These are phyloP conservation scores for Parafenestella ontariensis DNA, from an alignment of 2,329 filamentous ascomycete species.

Conservation along the genomic window DNA sequence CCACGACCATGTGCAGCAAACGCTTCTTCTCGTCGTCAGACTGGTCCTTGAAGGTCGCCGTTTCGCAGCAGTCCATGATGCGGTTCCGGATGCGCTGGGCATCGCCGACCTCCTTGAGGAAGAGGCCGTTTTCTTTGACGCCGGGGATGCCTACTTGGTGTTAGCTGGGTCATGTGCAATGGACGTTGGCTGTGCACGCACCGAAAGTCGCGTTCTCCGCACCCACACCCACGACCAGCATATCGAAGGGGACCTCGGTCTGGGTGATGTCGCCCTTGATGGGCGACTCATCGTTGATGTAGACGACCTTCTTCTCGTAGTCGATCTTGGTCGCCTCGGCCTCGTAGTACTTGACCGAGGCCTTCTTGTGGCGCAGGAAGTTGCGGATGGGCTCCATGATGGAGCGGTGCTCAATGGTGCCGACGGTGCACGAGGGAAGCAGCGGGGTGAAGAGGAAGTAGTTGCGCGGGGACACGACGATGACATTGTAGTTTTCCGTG, in stretches of 20 bases:
- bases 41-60: conserved; percentile 98
- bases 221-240: conserved; percentile 96
- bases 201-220: conserved; percentile 99
- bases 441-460: conserved; percentile 99
- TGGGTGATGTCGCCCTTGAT: conserved; percentile 82
- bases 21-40: conserved; percentile 85
- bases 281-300: conserved; percentile 90
- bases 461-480: conserved; percentile 97
- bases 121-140: conserved; percentile 93
- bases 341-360: conserved; percentile 95
- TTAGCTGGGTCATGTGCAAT: conserved; percentile 19
- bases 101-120: conserved; percentile 97
- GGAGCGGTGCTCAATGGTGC: conserved; percentile 96
- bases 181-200: conserved; percentile 42
- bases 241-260: conserved; percentile 95
- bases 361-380: conserved; percentile 94
- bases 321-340: conserved; percentile 96
- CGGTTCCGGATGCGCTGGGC: conserved; percentile 96
- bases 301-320: conserved; percentile 84
- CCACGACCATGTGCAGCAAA: conserved; percentile 93
- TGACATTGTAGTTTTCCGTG: conserved; percentile 98
- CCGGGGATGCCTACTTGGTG: conserved; percentile 74
- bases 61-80: conserved; percentile 99
- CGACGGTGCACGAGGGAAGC: conserved; percentile 95
- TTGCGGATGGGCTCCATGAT: conserved; percentile 99